A percentile compares a stretch with the other conserved stretches of the same genome.
Evolutionary conservation across 352 stramenopile genomes (phyloP).

Genomic region (Phytophthora sojae): DNA sequence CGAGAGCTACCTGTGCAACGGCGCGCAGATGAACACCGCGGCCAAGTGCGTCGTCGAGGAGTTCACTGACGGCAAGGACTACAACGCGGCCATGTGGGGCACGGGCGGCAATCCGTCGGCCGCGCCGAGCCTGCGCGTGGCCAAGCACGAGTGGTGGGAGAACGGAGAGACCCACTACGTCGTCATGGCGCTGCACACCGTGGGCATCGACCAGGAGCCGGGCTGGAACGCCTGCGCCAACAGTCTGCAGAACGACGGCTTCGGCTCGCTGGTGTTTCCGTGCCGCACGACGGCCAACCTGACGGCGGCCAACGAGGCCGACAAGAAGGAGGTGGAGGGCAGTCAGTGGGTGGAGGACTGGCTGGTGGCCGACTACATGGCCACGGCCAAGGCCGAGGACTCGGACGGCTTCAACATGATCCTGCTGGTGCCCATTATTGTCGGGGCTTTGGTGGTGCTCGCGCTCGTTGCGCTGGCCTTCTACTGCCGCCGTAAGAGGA

Average conservation of each 20-base stretch:
- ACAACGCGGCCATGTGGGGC: conserved; percentile 40
- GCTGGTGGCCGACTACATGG: conserved; percentile 30
- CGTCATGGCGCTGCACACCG: conserved; percentile 34
- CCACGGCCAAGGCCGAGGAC: neutral
- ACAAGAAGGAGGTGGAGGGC: conserved; percentile 10
- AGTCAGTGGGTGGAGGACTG: conserved; percentile 35
- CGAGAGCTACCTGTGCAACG: conserved; percentile 35
- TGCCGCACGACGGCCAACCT: conserved; percentile 34
- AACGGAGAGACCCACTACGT: conserved; percentile 12
- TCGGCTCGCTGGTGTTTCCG: conserved; percentile 43
- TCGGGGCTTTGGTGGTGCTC: neutral
- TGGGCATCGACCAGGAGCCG: conserved; percentile 28
- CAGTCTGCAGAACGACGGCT: conserved; percentile 16
- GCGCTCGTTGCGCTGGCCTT: conserved; percentile 6
- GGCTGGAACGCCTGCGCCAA: conserved; percentile 27
- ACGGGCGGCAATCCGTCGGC: conserved; percentile 21
- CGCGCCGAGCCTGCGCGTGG: conserved; percentile 11
- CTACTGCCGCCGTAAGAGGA: conserved; percentile 15
- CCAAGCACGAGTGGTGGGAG: conserved; percentile 30
- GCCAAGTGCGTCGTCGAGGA: conserved; percentile 41
- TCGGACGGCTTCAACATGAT: conserved; percentile 20
- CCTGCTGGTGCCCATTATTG: conserved; percentile 27
- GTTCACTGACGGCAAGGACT: conserved; percentile 2
- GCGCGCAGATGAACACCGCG: conserved; percentile 43
- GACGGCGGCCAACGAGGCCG: conserved; percentile 15